These are phyloP conservation scores for Cyclostephanos invisitatus DNA, from an alignment of 108 stramenopile genomes.

Conservation along the genomic window DNA sequence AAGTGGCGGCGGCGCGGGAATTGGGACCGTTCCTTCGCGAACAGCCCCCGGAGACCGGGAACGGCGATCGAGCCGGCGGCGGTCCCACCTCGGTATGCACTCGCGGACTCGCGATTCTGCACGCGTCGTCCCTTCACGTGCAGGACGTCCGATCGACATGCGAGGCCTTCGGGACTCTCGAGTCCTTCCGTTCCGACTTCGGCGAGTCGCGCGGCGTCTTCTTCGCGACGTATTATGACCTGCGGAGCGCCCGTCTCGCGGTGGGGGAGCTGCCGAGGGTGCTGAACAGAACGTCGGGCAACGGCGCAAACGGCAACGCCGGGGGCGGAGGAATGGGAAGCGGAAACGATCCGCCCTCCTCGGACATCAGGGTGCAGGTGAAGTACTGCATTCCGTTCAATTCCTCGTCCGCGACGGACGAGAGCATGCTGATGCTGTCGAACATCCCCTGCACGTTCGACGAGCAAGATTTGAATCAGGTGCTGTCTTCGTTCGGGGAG, in stretches of 20 bases:
- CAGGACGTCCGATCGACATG: constrained; percentile 72
- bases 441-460: constrained; percentile 67
- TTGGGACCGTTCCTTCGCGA: constrained; percentile 40
- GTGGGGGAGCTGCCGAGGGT: constrained; percentile 62
- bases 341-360: neutral
- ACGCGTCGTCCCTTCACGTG: constrained; percentile 48
- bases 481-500: constrained; percentile 77
- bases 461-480: constrained; percentile 56
- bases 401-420: constrained; percentile 78
- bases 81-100: constrained; percentile 24
- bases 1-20: constrained; percentile 27
- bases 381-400: constrained; percentile 83
- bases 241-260: constrained; percentile 79
- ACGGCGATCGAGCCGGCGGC: neutral
- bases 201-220: constrained; percentile 66
- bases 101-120: constrained; percentile 71
- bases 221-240: constrained; percentile 84
- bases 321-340: constrained; percentile 3
- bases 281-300: constrained; percentile 28
- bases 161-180: constrained; percentile 77
- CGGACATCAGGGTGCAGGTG: constrained; percentile 51
- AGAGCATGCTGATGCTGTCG: constrained; percentile 71
- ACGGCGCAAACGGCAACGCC: constrained; percentile 19
- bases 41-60: neutral
- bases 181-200: constrained; percentile 80